Base-by-base conservation (phyloP, 495 filamentous ascomycete genomes). In the Haplographium delicatum region DNA sequence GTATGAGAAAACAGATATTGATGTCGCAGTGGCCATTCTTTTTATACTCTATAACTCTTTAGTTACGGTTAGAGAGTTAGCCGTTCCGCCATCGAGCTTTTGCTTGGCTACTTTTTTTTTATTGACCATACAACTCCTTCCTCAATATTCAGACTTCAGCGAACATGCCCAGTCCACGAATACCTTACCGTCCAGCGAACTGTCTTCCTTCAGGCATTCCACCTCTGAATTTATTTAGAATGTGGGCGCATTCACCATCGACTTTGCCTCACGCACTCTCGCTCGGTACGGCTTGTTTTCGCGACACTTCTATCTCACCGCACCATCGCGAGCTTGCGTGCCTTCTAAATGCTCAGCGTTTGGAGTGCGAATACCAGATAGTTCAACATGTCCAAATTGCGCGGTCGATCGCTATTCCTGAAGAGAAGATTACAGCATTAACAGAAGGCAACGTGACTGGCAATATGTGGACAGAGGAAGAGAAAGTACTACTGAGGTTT, bases 191-290 rank as follows among this genome's bases (percentile, higher is more conserved):
- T 6, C 31, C 45, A 26, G 53, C 47, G 10, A 48, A n/a, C 18
- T 22, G 50, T 16, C 25, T 51, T 19, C 43, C 48, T 11, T 27
- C 35, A 16, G 48, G 42, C 6, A 51, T 51, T 34, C 48, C 54
- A 18, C 48, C 54, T 7, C 48, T 51, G 0, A 57, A 58, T 43
- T 22, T 58, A 1, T 58, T 58, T 30, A 30, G 50, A 33, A 41
- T 58, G 30, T 50, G 50, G 38, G 50, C 49, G 8, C 50, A 58
- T 28, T 53, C 49, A 3, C 55, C 55, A 1, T 33, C 49, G 27
- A 58, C 55, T 6, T 45, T 58, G 4, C 55, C 55, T 11, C 55
- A 58, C 30, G 18, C 39, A 7, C 31, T 58, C n/a, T 58, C 55
- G 8, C 39, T 58, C 20, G 55, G 55, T 26, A 58, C 55, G 31